Base-by-base conservation (phyloP, 2,329 filamentous ascomycete genomes). In the Cercospora canescens region DNA sequence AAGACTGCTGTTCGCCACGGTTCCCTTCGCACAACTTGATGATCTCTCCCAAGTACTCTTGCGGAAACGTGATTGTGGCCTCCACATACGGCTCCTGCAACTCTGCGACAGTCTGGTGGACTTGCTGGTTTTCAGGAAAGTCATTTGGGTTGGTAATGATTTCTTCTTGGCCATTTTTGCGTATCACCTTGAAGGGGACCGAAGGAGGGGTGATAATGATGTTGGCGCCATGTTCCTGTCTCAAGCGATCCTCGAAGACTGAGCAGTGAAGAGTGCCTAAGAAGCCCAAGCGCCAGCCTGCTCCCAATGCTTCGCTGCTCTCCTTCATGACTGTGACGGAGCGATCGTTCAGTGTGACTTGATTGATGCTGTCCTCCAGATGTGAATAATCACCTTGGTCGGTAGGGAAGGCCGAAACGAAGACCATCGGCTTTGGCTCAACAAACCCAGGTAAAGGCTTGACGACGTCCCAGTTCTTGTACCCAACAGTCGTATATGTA, bases 371-470 rank as follows among this genome's bases (percentile, higher is more conserved):
- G 78, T 98, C 94, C 69, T 96, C 92, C 4, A 99, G 83, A 75
- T 93, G 91, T 50, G 87, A 86, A 76, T 96, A 94, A 77, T 97
- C 92, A 72, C 89, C 84, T 72, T 96, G 93, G 74, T 99, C 94
- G 0, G 94, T 93, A 0, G 95, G 95, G 73, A 97, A 99, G 0
- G 95, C 95, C 0, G 94, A 94, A 4, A 99, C 95, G 72, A 99
- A 99, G 4, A 99, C 95, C 95, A 99, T 99, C 6, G 94, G 91
- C 78, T 99, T 96, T 1, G 95, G 94, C 78, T 99, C 95, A 76
- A 97, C 94, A 67, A 99, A 99, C 2, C 94, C 95, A 0, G 93
- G 93, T 62, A 94, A 89, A 12, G 92, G 89, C 77, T 94, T 85
- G 2, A 99, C 93, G 0, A 85, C 75, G 50, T 62, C 50, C 60